Evolutionary conservation across 257 asterid species (phyloP), one percentile per base, ranked within the genome.

Genomic region (Cordia subcordata): DNA sequence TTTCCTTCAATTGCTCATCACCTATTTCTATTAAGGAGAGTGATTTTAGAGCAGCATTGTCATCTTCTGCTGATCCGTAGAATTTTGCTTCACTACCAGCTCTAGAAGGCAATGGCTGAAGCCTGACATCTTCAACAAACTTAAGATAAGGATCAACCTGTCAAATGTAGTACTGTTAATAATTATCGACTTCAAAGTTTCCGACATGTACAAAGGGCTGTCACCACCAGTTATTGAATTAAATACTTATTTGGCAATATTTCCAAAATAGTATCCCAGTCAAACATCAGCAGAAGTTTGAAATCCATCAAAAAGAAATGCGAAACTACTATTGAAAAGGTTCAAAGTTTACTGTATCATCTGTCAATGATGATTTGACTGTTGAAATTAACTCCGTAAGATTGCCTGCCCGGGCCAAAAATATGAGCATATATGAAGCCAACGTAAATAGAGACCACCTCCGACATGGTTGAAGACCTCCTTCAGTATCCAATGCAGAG

Each of bases 381-480:
- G 67, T 60, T 47, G 70, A 73, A 66, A 70, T 69, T 49, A 79
- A 39, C 35, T 69, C 81, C 16, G 63, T 63, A 49, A 79, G 64
- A 75, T 66, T 66, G 69, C 81, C 65, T 13, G 78, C 84, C 66
- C 75, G 71, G 53, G 84, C 81, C 32, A 61, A 67, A 39, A 73
- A 72, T 55, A 75, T 62, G 27, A 79, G 84, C 84, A 79, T 79
- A 60, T 65, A 72, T 60, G 84, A 69, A 61, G 81, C 81, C 77
- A 75, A 53, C 19, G 81, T 79, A 67, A 75, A 79, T 21, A 79
- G 66, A 71, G 84, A 79, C 74, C 84, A 66, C 67, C 79, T 72
- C 64, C 68, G 77, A 49, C 70, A 75, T 44, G 81, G 77, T 55
- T 60, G 81, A 56, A 79, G 63, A 60, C 77, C 79, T 58, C 81